phyloP scores from a whole-genome alignment of 108 stramenopile species.

The Cyclotella atomus region DNA sequence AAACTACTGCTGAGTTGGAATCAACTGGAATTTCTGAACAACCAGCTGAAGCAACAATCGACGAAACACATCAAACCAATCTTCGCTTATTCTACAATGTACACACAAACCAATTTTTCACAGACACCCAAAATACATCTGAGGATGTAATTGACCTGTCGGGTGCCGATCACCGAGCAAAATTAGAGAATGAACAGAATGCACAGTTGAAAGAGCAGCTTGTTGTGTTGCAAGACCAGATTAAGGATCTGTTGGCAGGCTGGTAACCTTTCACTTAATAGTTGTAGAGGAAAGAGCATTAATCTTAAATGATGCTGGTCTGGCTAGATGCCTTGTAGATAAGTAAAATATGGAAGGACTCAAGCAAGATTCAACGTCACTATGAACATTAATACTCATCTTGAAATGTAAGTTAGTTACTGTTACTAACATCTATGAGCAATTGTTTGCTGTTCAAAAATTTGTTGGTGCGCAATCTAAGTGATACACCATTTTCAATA shows the following conservation, averaged over 20 bases:
- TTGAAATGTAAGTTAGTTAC: no score
- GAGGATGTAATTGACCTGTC: not conserved
- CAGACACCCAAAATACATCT: not conserved
- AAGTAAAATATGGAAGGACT: no score
- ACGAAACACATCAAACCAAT: not conserved
- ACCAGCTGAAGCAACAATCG: not conserved
- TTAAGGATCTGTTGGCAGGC: not conserved
- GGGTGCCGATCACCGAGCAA: not conserved
- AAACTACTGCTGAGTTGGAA: no score
- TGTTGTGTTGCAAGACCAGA: not conserved
- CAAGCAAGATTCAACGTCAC: no score
- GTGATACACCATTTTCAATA: no score
- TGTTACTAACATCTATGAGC: no score
- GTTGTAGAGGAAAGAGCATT: not conserved
- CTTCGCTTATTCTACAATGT: constrained; percentile 1
- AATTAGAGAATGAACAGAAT: not conserved
- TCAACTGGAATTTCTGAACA: no score
- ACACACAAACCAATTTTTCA: not conserved
- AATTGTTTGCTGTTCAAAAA: no score
- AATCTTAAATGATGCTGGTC: not conserved
- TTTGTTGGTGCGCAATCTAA: no score
- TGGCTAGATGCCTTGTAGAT: not conserved
- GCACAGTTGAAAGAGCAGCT: not conserved
- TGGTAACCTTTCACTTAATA: not conserved
- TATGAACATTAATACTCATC: no score